phyloP scores from a whole-genome alignment of 495 filamentous ascomycete species.

The Sphaerosporella brunnea region DNA sequence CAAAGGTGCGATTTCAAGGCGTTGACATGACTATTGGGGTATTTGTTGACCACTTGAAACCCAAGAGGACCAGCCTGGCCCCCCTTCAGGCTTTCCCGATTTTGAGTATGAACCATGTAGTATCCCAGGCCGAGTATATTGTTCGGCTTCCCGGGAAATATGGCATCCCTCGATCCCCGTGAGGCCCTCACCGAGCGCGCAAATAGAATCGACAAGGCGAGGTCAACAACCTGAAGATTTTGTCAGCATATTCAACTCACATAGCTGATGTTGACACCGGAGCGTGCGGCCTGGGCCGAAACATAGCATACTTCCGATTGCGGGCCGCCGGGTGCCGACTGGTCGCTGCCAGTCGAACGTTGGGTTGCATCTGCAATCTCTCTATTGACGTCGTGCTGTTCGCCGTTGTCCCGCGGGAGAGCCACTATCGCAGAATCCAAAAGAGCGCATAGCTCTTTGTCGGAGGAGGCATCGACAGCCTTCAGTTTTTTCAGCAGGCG shows the following conservation, averaged over 20 bases:
- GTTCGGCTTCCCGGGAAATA: constrained; percentile 22
- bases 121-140: constrained; percentile 24
- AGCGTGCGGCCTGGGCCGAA: too few species aligned
- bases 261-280: too few species aligned
- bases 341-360: neutral
- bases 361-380: constrained; percentile 30
- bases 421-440: constrained; percentile 21
- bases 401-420: constrained; percentile 16
- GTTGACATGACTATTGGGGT: constrained; percentile 52
- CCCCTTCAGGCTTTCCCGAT: neutral
- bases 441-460: constrained; percentile 13
- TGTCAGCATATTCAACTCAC: neutral
- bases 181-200: constrained; percentile 28
- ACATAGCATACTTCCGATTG: constrained; percentile 5
- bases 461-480: constrained; percentile 8
- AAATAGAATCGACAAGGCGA: constrained; percentile 61
- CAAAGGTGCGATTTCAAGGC: constrained; percentile 54
- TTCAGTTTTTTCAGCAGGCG: constrained; percentile 28
- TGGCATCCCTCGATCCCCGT: constrained; percentile 23
- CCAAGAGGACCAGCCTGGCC: constrained; percentile 8
- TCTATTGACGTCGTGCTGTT: constrained; percentile 28
- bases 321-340: neutral
- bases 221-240: constrained; percentile 55
- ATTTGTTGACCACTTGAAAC: constrained; percentile 34
- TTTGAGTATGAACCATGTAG: neutral